These are phyloP conservation scores for Paramecium bursaria DNA, from an alignment of 73 alveolate species.

Conservation along the genomic window DNA sequence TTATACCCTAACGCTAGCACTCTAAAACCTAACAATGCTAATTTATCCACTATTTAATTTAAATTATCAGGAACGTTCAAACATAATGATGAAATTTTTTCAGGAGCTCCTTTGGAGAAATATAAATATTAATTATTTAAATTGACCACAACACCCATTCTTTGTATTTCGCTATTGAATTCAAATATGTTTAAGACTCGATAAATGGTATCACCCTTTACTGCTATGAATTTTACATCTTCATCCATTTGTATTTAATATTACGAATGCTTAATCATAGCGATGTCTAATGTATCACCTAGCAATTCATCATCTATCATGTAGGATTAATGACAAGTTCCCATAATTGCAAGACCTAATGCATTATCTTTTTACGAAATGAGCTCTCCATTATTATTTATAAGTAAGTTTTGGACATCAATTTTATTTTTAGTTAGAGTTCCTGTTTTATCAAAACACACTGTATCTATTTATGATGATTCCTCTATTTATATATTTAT, in stretches of 20 bases:
- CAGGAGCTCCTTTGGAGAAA: conserved; percentile 59
- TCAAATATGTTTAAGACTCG: not conserved
- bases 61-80: not conserved
- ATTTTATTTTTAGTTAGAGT: conserved; percentile 57
- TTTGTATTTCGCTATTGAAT: not conserved
- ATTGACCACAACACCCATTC: conserved; percentile 12
- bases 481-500: too few relatives aligned
- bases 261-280: conserved; percentile 6
- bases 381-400: not conserved
- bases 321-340: conserved; percentile 54
- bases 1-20: conserved; percentile 46
- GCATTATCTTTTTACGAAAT: not conserved
- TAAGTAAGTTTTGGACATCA: conserved; percentile 8
- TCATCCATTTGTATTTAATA: not conserved
- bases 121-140: conserved; percentile 16
- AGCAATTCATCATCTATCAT: conserved; percentile 36
- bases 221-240: not conserved
- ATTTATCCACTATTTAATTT: not conserved
- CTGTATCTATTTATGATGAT: conserved; percentile 41
- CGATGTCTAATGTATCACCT: conserved; percentile 55
- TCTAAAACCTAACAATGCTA: conserved; percentile 49
- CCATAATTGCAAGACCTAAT: not conserved
- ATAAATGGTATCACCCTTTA: not conserved
- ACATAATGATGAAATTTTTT: conserved; percentile 40
- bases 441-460: conserved; percentile 65